Conservation (phyloP, 371 early-diverging fungal genomes). For the Blastocladiella emersonii region DNA sequence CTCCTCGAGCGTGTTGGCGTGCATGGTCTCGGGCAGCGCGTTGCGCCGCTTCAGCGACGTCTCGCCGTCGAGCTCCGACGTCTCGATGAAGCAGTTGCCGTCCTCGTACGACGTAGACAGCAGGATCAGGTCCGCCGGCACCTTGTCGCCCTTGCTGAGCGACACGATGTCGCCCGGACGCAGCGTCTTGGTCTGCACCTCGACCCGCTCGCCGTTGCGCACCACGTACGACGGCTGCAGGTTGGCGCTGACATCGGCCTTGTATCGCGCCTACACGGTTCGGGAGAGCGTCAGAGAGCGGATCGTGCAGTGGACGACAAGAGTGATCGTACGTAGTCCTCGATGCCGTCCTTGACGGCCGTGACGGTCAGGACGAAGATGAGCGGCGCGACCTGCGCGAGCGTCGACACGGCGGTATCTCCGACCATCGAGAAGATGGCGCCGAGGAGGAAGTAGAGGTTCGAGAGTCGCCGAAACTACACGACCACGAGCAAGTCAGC, state of each 20-base stretch:
- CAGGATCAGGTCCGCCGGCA: constrained; percentile 47
- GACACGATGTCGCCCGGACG: constrained; percentile 27
- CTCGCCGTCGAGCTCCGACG: constrained; percentile 49
- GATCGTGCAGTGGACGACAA: too few relatives aligned
- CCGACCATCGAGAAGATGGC: constrained; percentile 23
- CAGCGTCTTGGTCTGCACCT: constrained; percentile 23
- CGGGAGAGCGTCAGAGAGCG: too few relatives aligned
- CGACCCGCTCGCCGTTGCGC: constrained; percentile 11
- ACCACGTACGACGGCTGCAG: constrained; percentile 10
- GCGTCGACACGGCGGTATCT: constrained; percentile 18
- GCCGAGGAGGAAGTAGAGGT: constrained; percentile 48
- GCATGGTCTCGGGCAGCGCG: background rate
- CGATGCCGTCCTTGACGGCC: constrained; percentile 48
- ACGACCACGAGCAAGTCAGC: constrained; percentile 61
- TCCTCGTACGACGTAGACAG: constrained; percentile 31
- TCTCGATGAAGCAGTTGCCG: constrained; percentile 47
- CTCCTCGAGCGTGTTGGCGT: background rate
- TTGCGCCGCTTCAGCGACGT: background rate
- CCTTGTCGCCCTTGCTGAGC: constrained; percentile 31
- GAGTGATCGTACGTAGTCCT: constrained; percentile 23
- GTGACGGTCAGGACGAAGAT: constrained; percentile 37
- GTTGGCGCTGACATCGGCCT: constrained; percentile 32
- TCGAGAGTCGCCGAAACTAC: constrained; percentile 42
- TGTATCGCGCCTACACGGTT: constrained; percentile 18
- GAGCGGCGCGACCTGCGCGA: constrained; percentile 35